These are phyloP conservation scores for Fusarium sp. DNA, from an alignment of 2,329 filamentous ascomycete species.

Conservation along the genomic window DNA sequence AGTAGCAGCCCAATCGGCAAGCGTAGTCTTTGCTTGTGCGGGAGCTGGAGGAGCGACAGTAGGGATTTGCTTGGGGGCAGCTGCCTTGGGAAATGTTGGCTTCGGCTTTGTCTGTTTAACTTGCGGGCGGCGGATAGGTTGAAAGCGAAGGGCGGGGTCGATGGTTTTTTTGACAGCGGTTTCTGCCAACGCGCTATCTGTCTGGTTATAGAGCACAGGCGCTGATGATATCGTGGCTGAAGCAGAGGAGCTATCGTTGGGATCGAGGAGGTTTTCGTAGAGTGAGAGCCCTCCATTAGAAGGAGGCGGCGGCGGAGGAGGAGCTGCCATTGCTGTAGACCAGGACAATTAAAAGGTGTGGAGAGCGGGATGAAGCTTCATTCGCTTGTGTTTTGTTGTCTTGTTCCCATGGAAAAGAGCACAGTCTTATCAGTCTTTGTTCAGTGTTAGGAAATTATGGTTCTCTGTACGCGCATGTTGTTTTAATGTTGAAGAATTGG, in stretches of 20 bases:
- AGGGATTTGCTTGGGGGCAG: slow-evolving; percentile 51
- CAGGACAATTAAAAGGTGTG: background rate
- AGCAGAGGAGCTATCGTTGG: slow-evolving; percentile 59
- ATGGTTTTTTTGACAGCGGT: slow-evolving; percentile 69
- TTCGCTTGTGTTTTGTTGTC: background rate
- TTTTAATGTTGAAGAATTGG: background rate
- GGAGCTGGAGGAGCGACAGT: slow-evolving; percentile 51
- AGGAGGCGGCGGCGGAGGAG: slow-evolving; percentile 48
- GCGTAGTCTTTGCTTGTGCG: slow-evolving; percentile 70
- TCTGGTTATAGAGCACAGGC: slow-evolving; percentile 77
- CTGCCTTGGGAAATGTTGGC: slow-evolving; percentile 64
- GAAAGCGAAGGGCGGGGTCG: slow-evolving; percentile 79
- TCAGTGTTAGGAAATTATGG: background rate
- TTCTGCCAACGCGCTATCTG: slow-evolving; percentile 59
- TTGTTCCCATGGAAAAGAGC: background rate
- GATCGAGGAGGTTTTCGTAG: slow-evolving; percentile 85
- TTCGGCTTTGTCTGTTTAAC: slow-evolving; percentile 70
- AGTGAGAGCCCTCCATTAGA: slow-evolving; percentile 73
- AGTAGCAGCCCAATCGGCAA: slow-evolving; percentile 84
- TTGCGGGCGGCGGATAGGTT: slow-evolving; percentile 85
- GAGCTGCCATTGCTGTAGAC: slow-evolving; percentile 46
- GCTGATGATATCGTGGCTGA: slow-evolving; percentile 79
- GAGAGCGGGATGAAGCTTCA: background rate
- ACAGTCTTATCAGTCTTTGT: background rate
- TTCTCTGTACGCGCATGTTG: background rate